Evolutionary conservation across 176 grass and related monocot genomes (phyloP).

Genomic region (Dactylis glomerata): DNA sequence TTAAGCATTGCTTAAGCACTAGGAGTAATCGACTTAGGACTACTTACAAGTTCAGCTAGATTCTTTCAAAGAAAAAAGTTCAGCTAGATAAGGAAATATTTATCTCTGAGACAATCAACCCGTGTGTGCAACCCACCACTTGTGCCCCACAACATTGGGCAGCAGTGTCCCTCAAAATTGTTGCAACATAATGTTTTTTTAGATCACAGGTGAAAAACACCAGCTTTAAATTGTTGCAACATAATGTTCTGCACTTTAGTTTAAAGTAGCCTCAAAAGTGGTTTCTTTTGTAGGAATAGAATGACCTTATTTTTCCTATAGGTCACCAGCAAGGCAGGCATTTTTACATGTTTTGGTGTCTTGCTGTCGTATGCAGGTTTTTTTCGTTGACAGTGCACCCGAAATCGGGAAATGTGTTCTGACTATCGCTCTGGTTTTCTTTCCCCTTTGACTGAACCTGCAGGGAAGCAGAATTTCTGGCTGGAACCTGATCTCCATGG

Average conservation of each 20-base stretch:
- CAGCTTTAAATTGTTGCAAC: too few relatives aligned
- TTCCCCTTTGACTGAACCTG: neutral
- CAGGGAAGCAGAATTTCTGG: constrained; percentile 43
- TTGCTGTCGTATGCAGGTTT: neutral
- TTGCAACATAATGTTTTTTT: too few relatives aligned
- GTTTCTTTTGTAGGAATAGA: too few relatives aligned
- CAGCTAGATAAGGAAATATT: neutral
- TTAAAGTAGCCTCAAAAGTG: too few relatives aligned
- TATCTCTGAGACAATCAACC: neutral
- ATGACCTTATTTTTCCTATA: too few relatives aligned
- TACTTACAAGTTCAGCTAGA: neutral
- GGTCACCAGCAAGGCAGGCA: neutral
- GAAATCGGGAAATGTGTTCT: neutral
- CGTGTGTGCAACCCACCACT: neutral
- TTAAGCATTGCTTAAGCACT: too few relatives aligned
- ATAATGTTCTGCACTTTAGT: too few relatives aligned
- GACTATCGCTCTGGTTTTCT: neutral
- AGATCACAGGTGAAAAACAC: too few relatives aligned
- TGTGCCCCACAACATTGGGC: neutral
- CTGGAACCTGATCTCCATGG: constrained; percentile 29
- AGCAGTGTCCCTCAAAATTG: neutral
- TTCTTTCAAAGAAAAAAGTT: too few relatives aligned
- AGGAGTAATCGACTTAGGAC: neutral
- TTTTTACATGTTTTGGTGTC: neutral
- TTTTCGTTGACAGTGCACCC: neutral